Evolutionary conservation across 2,329 filamentous ascomycete species (phyloP), one percentile per base, ranked within the genome.

Genomic region (Trichoderma gracile): DNA sequence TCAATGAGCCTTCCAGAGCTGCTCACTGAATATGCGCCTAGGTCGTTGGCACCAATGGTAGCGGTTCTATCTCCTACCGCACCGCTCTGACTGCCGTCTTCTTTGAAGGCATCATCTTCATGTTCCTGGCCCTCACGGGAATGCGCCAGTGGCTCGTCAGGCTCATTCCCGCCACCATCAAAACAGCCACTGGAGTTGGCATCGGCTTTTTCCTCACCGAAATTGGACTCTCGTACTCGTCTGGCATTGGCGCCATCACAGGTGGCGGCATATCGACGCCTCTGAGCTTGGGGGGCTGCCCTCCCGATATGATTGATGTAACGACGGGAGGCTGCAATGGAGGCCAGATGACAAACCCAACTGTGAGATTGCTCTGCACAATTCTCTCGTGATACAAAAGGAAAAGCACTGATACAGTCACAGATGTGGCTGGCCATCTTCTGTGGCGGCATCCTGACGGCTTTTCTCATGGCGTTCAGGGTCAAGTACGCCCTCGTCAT

Each of bases 341-440:
- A 21, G 81, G 87, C 25, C 87, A 91, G 72, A 93, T 96, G 90
- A 83, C 87, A 5, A 95, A 85, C 71, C 89, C 91, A 9, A 90
- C 90, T 55, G 88, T 85, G 74, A 69, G 77, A 71, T 25, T 23
- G 23, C 14, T 33, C 7, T 12, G 19, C 33, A 38, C 12, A 14
- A 1, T 9, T 38, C 33, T 14, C 12, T 14, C 10, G 3, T 14
- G 12, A 38, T 14, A 19, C 17, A 2, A 10, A 19, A 17, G 3
- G 7, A 15, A 19, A 1, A n/a, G n/a, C 38, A 25, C 67, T 71
- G 23, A 71, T 43, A 19, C 17, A 25, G 30, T 8, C 15, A 5
- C 66, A 88, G 86, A 80, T 96, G 82, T 97, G 93, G 93, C 85
- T 96, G 61, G 93, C 91, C 12, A 89, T 96, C 68, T 88, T 92